A percentile compares a stretch with the other conserved stretches of the same genome.
phyloP scores from a whole-genome alignment of 768 basidiomycete genomes.

The Suillus fuscotomentosus region DNA sequence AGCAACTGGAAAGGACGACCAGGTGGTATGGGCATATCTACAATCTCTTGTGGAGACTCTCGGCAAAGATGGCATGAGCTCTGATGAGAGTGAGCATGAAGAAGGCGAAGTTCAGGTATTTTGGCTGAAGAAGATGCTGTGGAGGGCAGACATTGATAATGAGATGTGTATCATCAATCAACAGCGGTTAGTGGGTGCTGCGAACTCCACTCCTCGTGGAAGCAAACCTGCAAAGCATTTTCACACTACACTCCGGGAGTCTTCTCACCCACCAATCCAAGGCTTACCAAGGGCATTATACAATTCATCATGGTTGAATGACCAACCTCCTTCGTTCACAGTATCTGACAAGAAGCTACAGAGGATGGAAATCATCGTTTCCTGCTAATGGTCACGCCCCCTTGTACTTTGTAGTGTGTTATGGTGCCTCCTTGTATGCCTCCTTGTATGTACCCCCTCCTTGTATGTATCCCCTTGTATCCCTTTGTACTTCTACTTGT shows the following conservation, averaged over 20 bases:
- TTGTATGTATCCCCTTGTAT: no score
- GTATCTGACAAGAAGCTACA: not conserved
- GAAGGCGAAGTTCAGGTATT: not conserved
- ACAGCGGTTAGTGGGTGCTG: not conserved
- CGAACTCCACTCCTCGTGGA: not conserved
- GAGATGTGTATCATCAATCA: not conserved
- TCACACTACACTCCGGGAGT: not conserved
- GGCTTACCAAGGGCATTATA: not conserved
- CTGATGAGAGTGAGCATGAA: slow-evolving; percentile 5
- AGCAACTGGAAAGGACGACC: not conserved
- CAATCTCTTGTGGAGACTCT: slow-evolving; percentile 2
- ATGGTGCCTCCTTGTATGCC: no score
- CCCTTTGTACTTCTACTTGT: no score
- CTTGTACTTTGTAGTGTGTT: no score
- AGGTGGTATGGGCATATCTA: not conserved
- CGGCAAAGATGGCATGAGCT: slow-evolving; percentile 5
- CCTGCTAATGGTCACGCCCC: not conserved
- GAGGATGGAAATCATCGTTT: not conserved
- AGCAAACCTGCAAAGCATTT: not conserved
- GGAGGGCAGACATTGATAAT: not conserved
- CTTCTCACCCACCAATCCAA: not conserved
- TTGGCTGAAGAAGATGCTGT: not conserved
- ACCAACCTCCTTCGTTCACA: not conserved
- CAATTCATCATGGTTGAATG: not conserved
- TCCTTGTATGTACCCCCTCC: no score